Conservation (phyloP, 2,329 filamentous ascomycete genomes). For the Penicillium psychrosexuale region DNA sequence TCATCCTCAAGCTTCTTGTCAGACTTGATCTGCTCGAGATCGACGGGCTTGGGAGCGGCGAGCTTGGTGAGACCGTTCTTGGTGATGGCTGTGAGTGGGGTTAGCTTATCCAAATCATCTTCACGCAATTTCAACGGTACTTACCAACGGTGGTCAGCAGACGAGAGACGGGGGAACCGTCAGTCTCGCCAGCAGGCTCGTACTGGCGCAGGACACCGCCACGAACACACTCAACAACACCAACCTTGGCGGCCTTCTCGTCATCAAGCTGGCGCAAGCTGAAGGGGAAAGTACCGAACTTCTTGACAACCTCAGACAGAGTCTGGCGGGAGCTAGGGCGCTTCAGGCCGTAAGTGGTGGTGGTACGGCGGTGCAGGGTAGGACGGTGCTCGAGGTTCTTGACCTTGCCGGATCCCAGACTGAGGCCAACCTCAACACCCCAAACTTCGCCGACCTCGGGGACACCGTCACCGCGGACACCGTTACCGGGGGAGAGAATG, state of each 20-base stretch:
- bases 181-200: constrained; percentile 92
- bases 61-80: constrained; percentile 95
- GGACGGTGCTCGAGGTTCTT: constrained; percentile 85
- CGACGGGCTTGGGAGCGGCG: constrained; percentile 69
- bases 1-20: constrained; percentile 98
- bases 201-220: constrained; percentile 91
- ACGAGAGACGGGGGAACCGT: constrained; percentile 77
- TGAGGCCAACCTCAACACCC: constrained; percentile 95
- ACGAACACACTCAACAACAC: constrained; percentile 93
- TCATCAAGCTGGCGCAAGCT: constrained; percentile 95
- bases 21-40: constrained; percentile 79
- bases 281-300: constrained; percentile 97
- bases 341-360: constrained; percentile 89
- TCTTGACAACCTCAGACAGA: constrained; percentile 91
- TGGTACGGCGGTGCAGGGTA: constrained; percentile 89
- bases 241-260: constrained; percentile 91
- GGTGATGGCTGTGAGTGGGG: constrained; percentile 68
- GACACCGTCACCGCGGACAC: constrained; percentile 83
- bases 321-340: constrained; percentile 88
- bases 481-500: constrained; percentile 76
- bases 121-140: constrained; percentile 36
- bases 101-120: constrained; percentile 19
- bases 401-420: constrained; percentile 86
- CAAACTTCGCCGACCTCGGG: constrained; percentile 91
- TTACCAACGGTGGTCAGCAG: constrained; percentile 89